Conservation (phyloP, 257 asterid genomes). For the Solanum stenotomum region DNA sequence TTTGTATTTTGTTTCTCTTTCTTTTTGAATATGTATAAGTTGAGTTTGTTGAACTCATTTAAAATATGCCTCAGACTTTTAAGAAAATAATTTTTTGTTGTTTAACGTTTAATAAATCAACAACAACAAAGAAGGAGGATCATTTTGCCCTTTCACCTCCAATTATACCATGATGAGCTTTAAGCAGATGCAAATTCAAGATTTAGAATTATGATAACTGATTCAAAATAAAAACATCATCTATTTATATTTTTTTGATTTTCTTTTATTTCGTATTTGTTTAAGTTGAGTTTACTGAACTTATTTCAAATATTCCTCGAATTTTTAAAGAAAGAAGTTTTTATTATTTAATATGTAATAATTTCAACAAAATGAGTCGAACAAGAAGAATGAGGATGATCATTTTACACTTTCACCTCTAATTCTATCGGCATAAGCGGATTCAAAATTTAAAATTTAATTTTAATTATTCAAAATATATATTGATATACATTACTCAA, state of each 20-base stretch:
- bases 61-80: not conserved
- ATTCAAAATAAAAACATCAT: not conserved
- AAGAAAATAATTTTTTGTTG: not conserved
- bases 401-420: not conserved
- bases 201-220: not conserved
- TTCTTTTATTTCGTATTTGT: not conserved
- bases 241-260: not conserved
- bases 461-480: no score
- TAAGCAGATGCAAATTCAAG: no score
- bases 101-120: not conserved
- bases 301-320: not conserved
- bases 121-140: not conserved
- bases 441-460: not conserved
- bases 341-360: not conserved
- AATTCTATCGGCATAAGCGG: rapidly evolving
- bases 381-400: not conserved
- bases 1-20: not conserved
- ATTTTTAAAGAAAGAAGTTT: not conserved
- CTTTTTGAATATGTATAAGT: not conserved
- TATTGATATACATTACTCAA: not conserved
- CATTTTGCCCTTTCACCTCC: not conserved
- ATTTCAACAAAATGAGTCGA: not conserved
- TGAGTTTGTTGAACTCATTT: not conserved
- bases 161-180: not conserved
- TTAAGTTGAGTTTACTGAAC: not conserved